Evolutionary conservation across 768 basidiomycete genomes (phyloP), one percentile per base, ranked within the genome.

Genomic region (Lentinula edodes): DNA sequence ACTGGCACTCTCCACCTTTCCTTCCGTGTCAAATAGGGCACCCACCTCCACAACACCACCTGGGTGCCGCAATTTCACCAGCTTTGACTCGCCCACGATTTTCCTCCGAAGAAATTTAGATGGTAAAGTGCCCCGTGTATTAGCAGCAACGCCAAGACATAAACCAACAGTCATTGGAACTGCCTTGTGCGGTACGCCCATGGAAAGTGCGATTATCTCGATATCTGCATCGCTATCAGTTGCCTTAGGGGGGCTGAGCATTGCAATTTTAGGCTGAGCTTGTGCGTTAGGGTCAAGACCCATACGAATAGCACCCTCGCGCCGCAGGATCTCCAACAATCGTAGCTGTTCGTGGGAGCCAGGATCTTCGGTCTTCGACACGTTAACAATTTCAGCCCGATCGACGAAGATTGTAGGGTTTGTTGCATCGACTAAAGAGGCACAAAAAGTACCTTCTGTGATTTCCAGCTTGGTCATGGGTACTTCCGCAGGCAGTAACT

Each of bases 161-260:
- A 89, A 74, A 0, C 83, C 88, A 3, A 91, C 83, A 0, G 88
- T 90, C 84, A 90, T 86, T 0, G 86, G 87, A 0, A 89, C 80
- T 0, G 90, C 87, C 61, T 84, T 84, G 70, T 90, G 87, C 15
- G 86, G 72, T 3, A 86, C 81, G 1, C 88, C 88, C 88, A 91
- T 88, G 0, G 87, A 88, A 34, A 87, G 75, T 6, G 88, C 83
- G 59, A 85, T 78, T 12, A 87, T 74, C 23, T 75, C 73, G 53
- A 89, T 76, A 66, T 88, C 80, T 5, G 77, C 79, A 12, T 69
- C 69, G 20, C 70, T 60, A 41, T 69, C 70, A 18, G 62, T 61
- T 8, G 59, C 61, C 8, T 61, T 59, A 10, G 74, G 81, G 54
- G 72, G 65, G 56, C 75, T 74, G 45, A 89, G 75, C 20, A 87